phyloP scores from a whole-genome alignment of 2,329 filamentous ascomycete genomes.

The Alternaria triticina region DNA sequence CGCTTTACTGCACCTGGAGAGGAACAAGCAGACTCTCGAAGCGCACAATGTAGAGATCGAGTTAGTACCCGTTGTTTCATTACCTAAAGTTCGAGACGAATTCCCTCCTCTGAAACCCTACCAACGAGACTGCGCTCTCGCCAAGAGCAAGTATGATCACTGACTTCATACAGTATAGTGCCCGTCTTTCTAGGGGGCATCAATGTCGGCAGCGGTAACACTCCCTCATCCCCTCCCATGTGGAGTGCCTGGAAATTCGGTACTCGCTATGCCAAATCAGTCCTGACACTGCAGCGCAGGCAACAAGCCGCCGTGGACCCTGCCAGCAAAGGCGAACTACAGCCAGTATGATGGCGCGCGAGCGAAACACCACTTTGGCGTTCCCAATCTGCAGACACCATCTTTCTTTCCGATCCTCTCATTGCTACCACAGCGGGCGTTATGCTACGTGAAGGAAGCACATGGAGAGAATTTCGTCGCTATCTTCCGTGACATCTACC shows the following conservation, averaged over 20 bases:
- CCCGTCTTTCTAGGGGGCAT: constrained; percentile 70
- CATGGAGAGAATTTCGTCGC: constrained; percentile 59
- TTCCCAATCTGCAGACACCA: constrained; percentile 52
- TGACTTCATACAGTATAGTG: constrained; percentile 60
- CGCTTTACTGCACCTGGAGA: constrained; percentile 63
- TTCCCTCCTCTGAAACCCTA: neutral
- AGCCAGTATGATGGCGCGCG: constrained; percentile 57
- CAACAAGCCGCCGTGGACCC: constrained; percentile 76
- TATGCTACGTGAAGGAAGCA: constrained; percentile 70
- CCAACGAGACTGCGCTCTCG: neutral
- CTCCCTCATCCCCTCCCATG: constrained; percentile 4
- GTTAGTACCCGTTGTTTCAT: constrained; percentile 54
- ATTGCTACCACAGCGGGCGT: constrained; percentile 66
- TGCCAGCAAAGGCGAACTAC: constrained; percentile 71
- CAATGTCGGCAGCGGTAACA: constrained; percentile 51
- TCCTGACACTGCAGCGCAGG: constrained; percentile 52
- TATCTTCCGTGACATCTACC: constrained; percentile 63
- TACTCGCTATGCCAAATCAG: neutral
- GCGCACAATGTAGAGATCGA: constrained; percentile 69
- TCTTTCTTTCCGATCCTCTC: constrained; percentile 63
- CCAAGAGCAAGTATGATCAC: constrained; percentile 2
- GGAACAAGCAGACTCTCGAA: constrained; percentile 61
- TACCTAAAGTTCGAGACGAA: neutral
- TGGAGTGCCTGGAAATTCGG: neutral
- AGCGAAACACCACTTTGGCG: constrained; percentile 60